phyloP scores from a whole-genome alignment of 306 rosid species.

The Macrotyloma uniflorum region DNA sequence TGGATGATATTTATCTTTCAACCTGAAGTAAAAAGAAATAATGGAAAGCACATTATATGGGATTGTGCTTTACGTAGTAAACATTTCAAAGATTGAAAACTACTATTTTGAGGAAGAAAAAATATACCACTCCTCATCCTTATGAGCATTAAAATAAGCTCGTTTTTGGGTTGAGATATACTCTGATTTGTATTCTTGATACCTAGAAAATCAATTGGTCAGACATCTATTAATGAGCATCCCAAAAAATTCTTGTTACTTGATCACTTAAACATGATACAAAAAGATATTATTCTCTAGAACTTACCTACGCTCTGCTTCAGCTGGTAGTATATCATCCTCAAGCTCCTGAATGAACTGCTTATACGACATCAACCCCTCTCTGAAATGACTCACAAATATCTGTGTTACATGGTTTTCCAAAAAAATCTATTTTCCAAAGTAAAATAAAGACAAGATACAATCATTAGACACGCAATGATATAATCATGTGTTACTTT shows the following conservation, averaged over 20 bases:
- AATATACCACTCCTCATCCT: slow-evolving; percentile 89
- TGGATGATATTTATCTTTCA: slow-evolving; percentile 97
- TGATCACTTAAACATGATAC: slow-evolving; percentile 1
- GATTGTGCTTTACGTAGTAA: slow-evolving; percentile 2
- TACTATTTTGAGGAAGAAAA: slow-evolving; percentile 11
- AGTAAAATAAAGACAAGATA: neutral
- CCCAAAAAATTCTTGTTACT: neutral
- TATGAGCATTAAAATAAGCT: slow-evolving; percentile 86
- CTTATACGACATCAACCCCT: slow-evolving; percentile 96
- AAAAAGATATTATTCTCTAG: slow-evolving; percentile 28
- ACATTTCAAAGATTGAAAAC: slow-evolving; percentile 29
- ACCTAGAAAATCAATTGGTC: slow-evolving; percentile 53
- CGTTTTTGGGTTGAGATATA: slow-evolving; percentile 93
- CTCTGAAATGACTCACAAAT: slow-evolving; percentile 59
- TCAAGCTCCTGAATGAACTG: slow-evolving; percentile 99
- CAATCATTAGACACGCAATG: slow-evolving; percentile 3
- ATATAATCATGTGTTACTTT: neutral
- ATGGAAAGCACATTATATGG: slow-evolving; percentile 20
- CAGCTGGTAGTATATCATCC: slow-evolving; percentile 93
- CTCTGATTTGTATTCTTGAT: slow-evolving; percentile 94
- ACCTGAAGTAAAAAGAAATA: slow-evolving; percentile 60
- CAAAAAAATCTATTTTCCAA: slow-evolving; percentile 10
- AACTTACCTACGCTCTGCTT: slow-evolving; percentile 94
- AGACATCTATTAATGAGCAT: slow-evolving; percentile 23
- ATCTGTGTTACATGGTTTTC: slow-evolving; percentile 21